Conservation (phyloP, 2,329 filamentous ascomycete species). For the Aspergillus sp. region DNA sequence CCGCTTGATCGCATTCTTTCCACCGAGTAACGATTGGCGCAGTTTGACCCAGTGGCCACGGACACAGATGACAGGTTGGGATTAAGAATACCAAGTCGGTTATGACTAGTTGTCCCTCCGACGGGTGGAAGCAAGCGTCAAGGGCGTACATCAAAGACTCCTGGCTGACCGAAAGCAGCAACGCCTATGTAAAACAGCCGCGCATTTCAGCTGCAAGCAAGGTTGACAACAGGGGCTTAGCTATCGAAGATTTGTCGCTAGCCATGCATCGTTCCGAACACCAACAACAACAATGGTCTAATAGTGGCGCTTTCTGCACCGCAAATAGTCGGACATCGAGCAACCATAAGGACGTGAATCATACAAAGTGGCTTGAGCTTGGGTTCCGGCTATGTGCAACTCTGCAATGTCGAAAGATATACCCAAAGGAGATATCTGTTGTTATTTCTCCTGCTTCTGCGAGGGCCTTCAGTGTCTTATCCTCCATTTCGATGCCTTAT, state of each 20-base stretch:
- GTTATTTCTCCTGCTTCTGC: not conserved
- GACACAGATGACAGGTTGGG: not conserved
- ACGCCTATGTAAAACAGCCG: not conserved
- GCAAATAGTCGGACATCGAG: not conserved
- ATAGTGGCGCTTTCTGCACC: not conserved
- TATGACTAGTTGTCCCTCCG: not conserved
- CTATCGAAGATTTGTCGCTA: conserved; percentile 4
- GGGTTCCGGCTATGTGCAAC: conserved; percentile 1
- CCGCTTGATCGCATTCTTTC: not conserved
- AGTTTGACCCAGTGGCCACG: not conserved
- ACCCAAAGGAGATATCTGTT: not conserved
- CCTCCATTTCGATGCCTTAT: not conserved
- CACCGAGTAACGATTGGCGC: not conserved
- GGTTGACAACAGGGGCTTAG: not conserved
- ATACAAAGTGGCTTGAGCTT: not conserved
- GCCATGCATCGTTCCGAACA: conserved; percentile 3
- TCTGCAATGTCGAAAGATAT: not conserved
- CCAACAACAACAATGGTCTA: conserved; percentile 5
- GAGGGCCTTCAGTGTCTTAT: not conserved
- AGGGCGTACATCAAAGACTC: not conserved
- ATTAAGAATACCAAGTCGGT: not conserved
- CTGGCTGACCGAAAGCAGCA: not conserved
- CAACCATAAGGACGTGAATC: not conserved
- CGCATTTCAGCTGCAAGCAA: not conserved
- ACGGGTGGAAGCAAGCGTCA: not conserved